These are phyloP conservation scores for Abrus pulchellus DNA, from an alignment of 306 rosid species.

Conservation along the genomic window DNA sequence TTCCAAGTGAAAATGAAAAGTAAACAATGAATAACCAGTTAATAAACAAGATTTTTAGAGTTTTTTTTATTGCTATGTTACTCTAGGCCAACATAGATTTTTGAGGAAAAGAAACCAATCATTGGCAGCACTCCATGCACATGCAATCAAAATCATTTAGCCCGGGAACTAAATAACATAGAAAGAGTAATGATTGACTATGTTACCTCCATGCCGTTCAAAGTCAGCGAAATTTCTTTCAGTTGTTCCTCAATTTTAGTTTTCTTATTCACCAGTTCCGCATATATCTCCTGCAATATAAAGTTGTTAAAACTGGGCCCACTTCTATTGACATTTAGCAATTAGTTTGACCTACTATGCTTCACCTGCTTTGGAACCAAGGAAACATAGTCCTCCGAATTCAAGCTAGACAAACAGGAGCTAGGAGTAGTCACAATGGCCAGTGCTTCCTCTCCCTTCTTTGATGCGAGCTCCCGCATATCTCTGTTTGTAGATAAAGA, in stretches of 20 bases:
- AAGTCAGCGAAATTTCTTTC: constrained; percentile 57
- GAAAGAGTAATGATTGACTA: not conserved
- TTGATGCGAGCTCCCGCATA: constrained; percentile 50
- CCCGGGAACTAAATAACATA: not conserved
- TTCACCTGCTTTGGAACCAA: constrained; percentile 64
- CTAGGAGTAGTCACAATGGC: constrained; percentile 53
- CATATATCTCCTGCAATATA: constrained; percentile 61
- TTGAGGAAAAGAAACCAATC: not conserved
- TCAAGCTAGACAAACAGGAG: constrained; percentile 52
- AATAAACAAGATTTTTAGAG: not conserved
- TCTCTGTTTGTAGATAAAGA: constrained; percentile 51
- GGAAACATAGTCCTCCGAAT: constrained; percentile 54
- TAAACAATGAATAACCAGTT: no score
- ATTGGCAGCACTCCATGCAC: not conserved
- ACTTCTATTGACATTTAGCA: not conserved
- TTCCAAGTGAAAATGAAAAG: not conserved
- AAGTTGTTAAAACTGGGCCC: constrained; percentile 12
- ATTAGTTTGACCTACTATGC: not conserved
- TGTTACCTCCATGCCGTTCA: constrained; percentile 73
- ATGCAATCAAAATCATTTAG: constrained; percentile 31
- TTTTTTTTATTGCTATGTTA: not conserved
- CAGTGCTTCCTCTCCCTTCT: constrained; percentile 58
- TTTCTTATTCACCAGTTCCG: constrained; percentile 58
- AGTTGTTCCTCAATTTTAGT: constrained; percentile 70
- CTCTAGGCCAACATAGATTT: no score